Base-by-base conservation (phyloP, 2,329 filamentous ascomycete genomes). In the Cercospora sp. region DNA sequence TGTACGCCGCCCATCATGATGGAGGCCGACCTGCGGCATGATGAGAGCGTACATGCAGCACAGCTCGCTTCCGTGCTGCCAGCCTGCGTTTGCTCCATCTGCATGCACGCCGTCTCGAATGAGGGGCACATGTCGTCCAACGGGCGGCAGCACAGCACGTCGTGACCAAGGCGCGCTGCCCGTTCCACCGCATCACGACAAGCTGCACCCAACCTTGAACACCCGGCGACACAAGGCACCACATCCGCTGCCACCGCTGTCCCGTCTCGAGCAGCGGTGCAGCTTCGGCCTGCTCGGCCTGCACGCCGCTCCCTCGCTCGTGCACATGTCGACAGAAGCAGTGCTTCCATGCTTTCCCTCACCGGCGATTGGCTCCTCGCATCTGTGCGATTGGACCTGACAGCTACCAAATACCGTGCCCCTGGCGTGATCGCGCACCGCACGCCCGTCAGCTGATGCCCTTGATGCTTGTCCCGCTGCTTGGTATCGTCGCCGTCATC, bases 151-250 rank as follows among this genome's bases (percentile, higher is more conserved):
- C 36, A 40, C 36, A 40, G 36, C 36, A 51, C 45, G 45, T 51
- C 31, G 42, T 60, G 51, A 23, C 57, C 58, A 57, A 61, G 55
- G 59, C 33, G 31, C 55, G 58, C 20, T 23, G n/a, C 23, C 31
- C n/a, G 59, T 68, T 30, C 20, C 66, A 63, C 66, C 16, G 62
- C 66, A 62, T 31, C 36, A 28, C 65, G 62, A 68, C 63, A 59
- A 59, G 31, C 66, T 65, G 66, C 66, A 42, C 42, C 63, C 36
- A 68, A 68, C 66, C 66, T 57, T 68, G 45, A 59, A 31, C 26
- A 48, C 61, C 57, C 60, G 28, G 66, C 66, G 36, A 64, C 66
- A 68, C 66, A 62, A 60, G 45, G 40, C 55, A 60, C 57, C 57
- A 48, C 31, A 36, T 68, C 62, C 66, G 57, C 63, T 36, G 20